Conservation (phyloP, 1,284 basidiomycete genomes). For the Peniophora sp. region DNA sequence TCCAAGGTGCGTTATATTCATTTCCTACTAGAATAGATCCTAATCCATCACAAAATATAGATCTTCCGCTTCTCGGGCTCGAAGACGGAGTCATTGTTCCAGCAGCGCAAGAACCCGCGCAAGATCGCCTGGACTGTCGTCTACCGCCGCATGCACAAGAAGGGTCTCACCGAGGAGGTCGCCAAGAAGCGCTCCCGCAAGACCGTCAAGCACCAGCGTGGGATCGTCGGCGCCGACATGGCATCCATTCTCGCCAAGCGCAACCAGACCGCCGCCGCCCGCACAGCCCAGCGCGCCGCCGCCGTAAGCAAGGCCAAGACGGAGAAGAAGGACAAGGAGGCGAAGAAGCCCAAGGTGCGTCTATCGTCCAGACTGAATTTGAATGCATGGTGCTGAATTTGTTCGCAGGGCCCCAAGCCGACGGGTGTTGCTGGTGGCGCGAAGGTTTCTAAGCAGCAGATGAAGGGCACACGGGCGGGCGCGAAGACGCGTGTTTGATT, state of each 20-base stretch:
- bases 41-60: slow-evolving; percentile 30
- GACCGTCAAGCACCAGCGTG: slow-evolving; percentile 97
- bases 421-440: slow-evolving; percentile 46
- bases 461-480: slow-evolving; percentile 83
- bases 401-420: slow-evolving; percentile 28
- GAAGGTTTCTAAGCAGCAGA: slow-evolving; percentile 92
- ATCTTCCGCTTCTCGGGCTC: slow-evolving; percentile 88
- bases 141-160: slow-evolving; percentile 99
- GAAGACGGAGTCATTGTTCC: slow-evolving; percentile 95
- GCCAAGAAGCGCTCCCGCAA: slow-evolving; percentile 98
- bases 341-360: slow-evolving; percentile 76
- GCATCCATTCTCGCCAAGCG: slow-evolving; percentile 86
- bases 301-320: slow-evolving; percentile 91
- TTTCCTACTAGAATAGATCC: neutral
- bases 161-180: slow-evolving; percentile 98
- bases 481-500: slow-evolving; percentile 32
- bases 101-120: slow-evolving; percentile 99
- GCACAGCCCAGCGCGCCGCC: slow-evolving; percentile 73
- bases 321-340: slow-evolving; percentile 95
- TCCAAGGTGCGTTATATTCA: slow-evolving; percentile 64
- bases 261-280: slow-evolving; percentile 84
- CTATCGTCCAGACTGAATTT: slow-evolving; percentile 1
- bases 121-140: slow-evolving; percentile 99
- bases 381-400: neutral
- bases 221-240: slow-evolving; percentile 95